Evolutionary conservation across 1,284 basidiomycete species (phyloP).

Genomic region (Ceratobasidium sp.): DNA sequence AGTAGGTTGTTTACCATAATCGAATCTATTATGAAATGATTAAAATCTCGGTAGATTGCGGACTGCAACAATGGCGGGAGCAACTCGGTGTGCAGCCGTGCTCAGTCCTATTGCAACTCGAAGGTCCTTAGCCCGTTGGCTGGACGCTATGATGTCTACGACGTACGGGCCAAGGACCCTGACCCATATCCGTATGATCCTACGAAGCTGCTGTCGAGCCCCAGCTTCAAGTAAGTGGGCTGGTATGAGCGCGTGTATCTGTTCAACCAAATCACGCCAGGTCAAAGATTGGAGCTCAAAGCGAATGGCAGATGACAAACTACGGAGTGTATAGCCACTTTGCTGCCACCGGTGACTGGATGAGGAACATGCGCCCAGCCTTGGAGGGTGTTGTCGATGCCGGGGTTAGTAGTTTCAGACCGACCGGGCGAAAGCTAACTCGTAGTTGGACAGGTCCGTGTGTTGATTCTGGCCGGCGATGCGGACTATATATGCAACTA

Average conservation of each 20-base stretch:
- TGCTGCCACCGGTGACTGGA: conserved; percentile 72
- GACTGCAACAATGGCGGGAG: conserved; percentile 28
- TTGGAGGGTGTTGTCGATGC: conserved; percentile 70
- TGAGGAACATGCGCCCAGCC: conserved; percentile 68
- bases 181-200: conserved; percentile 69
- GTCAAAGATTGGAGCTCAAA: conserved; percentile 65
- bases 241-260: neutral
- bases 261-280: conserved; percentile 33
- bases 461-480: conserved; percentile 8
- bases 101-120: conserved; percentile 69
- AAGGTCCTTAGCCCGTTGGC: conserved; percentile 65
- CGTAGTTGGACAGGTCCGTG: neutral
- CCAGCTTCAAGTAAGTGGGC: conserved; percentile 8
- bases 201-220: conserved; percentile 50
- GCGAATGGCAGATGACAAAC: conserved; percentile 59
- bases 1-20: conserved; percentile 53
- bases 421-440: too few relatives aligned
- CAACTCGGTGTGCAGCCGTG: conserved; percentile 62
- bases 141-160: conserved; percentile 67
- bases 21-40: neutral
- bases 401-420: conserved; percentile 57
- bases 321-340: conserved; percentile 61
- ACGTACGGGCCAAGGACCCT: conserved; percentile 62
- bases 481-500: conserved; percentile 47
- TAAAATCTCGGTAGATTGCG: conserved; percentile 28